Evolutionary conservation across 306 rosid genomes (phyloP).

Genomic region (Malus asiatica): DNA sequence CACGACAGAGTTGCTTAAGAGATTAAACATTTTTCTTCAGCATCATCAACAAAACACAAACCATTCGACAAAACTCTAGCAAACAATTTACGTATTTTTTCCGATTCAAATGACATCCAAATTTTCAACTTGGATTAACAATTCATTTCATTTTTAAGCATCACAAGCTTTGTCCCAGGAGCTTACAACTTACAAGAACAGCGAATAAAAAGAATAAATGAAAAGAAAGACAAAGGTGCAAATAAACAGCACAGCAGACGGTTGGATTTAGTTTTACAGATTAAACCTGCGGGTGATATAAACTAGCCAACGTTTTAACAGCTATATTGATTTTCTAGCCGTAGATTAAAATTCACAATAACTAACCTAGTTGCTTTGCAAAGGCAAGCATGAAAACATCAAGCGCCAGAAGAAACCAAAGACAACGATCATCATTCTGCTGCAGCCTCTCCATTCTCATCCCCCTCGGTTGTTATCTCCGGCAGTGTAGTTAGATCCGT

Average conservation of each 20-base stretch:
- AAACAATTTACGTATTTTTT: not conserved
- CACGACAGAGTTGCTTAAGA: not conserved
- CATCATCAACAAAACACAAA: not conserved
- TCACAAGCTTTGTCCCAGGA: not conserved
- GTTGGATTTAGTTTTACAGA: conserved; percentile 36
- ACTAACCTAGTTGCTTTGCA: conserved; percentile 14
- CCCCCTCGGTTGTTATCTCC: conserved; percentile 43
- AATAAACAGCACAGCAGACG: conserved; percentile 13
- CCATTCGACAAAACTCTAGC: not conserved
- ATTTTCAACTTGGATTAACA: not conserved
- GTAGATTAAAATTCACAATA: conserved; percentile 16
- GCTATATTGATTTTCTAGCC: conserved; percentile 31
- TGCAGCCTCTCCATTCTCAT: conserved; percentile 48
- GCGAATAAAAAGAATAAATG: not conserved
- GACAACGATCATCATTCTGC: conserved; percentile 39
- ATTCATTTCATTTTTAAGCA: not conserved
- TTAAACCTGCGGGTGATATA: conserved; percentile 19
- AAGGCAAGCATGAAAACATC: conserved; percentile 11
- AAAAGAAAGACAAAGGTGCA: not conserved
- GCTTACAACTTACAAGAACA: not conserved
- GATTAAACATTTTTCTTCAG: not conserved
- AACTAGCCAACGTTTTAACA: conserved; percentile 33
- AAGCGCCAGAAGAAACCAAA: conserved; percentile 15
- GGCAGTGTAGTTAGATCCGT: conserved; percentile 69
- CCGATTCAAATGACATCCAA: not conserved